phyloP scores from a whole-genome alignment of 495 filamentous ascomycete genomes.

The Hapsidospora chrysogenum region DNA sequence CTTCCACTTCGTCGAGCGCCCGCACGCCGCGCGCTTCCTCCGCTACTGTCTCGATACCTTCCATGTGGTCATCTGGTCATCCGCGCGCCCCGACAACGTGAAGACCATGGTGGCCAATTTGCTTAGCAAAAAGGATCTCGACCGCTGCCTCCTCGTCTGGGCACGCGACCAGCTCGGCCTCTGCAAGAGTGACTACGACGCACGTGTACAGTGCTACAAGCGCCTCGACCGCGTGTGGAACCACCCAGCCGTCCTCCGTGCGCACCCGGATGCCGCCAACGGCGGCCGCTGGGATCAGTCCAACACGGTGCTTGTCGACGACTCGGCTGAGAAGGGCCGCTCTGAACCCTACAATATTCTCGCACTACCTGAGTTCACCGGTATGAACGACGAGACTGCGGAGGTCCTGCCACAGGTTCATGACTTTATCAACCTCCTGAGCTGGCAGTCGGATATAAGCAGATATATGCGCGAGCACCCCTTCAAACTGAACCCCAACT shows the following conservation, averaged over 20 bases:
- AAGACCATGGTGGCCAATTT: constrained; percentile 36
- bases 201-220: constrained; percentile 81
- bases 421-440: constrained; percentile 28
- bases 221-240: constrained; percentile 56
- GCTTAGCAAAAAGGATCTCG: constrained; percentile 24
- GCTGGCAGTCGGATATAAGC: constrained; percentile 27
- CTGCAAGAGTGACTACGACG: constrained; percentile 37
- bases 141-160: constrained; percentile 46
- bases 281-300: constrained; percentile 49
- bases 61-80: constrained; percentile 81
- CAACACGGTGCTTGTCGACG: constrained; percentile 87
- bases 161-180: constrained; percentile 65
- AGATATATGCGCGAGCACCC: constrained; percentile 20
- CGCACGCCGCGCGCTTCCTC: constrained; percentile 48
- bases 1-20: constrained; percentile 40
- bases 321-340: constrained; percentile 58
- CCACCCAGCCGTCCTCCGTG: constrained; percentile 28
- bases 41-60: constrained; percentile 47
- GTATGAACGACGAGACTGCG: constrained; percentile 16
- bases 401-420: constrained; percentile 27
- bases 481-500: constrained; percentile 8
- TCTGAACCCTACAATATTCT: constrained; percentile 75
- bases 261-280: constrained; percentile 23
- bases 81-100: constrained; percentile 58
- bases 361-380: constrained; percentile 58